Evolutionary conservation across 2,329 filamentous ascomycete species (phyloP).

Genomic region (Xylariaceae sp.): DNA sequence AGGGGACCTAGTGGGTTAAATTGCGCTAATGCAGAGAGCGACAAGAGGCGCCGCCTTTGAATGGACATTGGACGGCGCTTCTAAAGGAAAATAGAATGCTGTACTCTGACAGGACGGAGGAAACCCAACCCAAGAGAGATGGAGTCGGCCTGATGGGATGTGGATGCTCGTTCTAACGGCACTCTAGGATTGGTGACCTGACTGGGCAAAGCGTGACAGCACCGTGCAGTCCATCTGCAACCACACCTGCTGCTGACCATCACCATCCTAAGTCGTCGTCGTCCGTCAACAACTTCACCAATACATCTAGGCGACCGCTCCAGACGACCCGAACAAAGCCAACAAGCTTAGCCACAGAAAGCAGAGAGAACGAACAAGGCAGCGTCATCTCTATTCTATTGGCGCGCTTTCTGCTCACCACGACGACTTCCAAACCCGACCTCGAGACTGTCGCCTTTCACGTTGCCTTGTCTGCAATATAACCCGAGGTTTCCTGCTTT

Average conservation of each 20-base stretch:
- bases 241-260: neutral
- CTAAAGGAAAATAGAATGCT: constrained; percentile 15
- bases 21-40: constrained; percentile 17
- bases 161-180: neutral
- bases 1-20: constrained; percentile 15
- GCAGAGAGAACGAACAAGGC: constrained; percentile 6
- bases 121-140: constrained; percentile 1
- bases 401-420: constrained; percentile 1
- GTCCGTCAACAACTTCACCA: constrained; percentile 1
- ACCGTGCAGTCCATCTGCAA: neutral
- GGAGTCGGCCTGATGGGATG: constrained; percentile 7
- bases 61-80: constrained; percentile 20
- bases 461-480: neutral
- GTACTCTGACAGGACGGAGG: constrained; percentile 3
- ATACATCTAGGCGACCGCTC: too few relatives aligned
- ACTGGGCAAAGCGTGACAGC: neutral
- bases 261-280: neutral
- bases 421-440: neutral
- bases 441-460: neutral
- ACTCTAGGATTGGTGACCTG: neutral
- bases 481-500: neutral
- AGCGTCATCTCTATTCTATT: constrained; percentile 7
- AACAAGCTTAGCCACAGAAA: constrained; percentile 4
- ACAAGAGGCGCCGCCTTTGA: constrained; percentile 12
- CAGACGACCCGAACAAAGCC: too few relatives aligned